Evolutionary conservation across 2,329 filamentous ascomycete species (phyloP).

Genomic region (Fusarium buharicum): DNA sequence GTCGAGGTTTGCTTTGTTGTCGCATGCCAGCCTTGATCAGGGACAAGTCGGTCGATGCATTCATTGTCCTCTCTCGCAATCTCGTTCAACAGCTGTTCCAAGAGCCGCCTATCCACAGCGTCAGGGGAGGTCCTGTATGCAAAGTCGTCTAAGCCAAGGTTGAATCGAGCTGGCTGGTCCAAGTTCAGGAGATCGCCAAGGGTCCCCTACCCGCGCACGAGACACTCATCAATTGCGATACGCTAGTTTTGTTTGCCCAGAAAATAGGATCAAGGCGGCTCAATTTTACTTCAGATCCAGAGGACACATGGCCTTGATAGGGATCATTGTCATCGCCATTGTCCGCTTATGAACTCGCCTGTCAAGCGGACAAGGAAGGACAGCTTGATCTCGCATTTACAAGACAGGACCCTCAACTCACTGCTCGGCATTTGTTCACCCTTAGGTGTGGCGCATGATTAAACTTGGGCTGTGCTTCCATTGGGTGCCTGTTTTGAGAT

Average conservation of each 20-base stretch:
- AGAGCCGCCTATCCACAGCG: constrained; percentile 17
- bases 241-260: constrained; percentile 25
- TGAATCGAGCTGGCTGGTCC: constrained; percentile 24
- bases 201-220: constrained; percentile 32
- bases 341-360: not conserved
- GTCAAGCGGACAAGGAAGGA: not conserved
- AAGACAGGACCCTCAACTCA: constrained; percentile 21
- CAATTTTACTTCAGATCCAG: constrained; percentile 9
- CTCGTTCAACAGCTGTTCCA: constrained; percentile 1
- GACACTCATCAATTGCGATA: constrained; percentile 28
- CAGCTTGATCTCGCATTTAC: constrained; percentile 2
- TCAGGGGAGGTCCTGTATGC: not conserved
- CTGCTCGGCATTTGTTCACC: constrained; percentile 12
- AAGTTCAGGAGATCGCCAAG: constrained; percentile 34
- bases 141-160: constrained; percentile 11
- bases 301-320: constrained; percentile 11
- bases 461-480: not conserved
- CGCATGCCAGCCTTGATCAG: constrained; percentile 8
- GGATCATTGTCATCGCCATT: not conserved
- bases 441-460: not conserved
- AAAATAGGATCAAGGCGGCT: constrained; percentile 35
- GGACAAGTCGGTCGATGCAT: constrained; percentile 14
- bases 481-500: no score
- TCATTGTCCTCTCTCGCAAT: constrained; percentile 33
- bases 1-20: constrained; percentile 4